These are phyloP conservation scores for Agaricales sp. DNA, from an alignment of 1,284 basidiomycete genomes.

Conservation along the genomic window DNA sequence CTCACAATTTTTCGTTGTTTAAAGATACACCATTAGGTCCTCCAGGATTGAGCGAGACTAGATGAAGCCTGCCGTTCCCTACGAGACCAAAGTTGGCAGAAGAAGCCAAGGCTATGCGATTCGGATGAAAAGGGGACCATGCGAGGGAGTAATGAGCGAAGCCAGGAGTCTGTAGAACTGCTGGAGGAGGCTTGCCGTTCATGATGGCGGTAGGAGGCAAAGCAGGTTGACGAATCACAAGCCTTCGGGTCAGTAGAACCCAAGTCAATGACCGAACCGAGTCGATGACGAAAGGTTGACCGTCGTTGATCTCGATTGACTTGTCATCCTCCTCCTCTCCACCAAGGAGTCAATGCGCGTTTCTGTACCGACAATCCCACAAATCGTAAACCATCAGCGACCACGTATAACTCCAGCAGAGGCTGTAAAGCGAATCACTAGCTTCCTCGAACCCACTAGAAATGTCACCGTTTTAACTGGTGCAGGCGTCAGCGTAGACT, in stretches of 20 bases:
- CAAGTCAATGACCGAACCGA: too few species aligned
- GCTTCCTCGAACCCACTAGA: slow-evolving; percentile 45
- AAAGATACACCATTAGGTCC: slow-evolving; percentile 34
- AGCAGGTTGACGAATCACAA: neutral
- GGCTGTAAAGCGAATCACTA: slow-evolving; percentile 55
- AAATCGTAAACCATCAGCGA: slow-evolving; percentile 20
- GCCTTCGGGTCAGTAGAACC: neutral
- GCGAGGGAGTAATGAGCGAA: slow-evolving; percentile 85
- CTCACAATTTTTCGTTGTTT: slow-evolving; percentile 61
- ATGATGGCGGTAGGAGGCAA: slow-evolving; percentile 21
- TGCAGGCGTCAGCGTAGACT: slow-evolving; percentile 88
- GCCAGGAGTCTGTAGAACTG: slow-evolving; percentile 59
- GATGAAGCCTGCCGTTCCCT: slow-evolving; percentile 83
- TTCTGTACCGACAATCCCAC: slow-evolving; percentile 71
- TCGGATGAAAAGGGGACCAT: slow-evolving; percentile 89
- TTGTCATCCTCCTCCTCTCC: neutral
- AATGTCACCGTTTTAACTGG: slow-evolving; percentile 74
- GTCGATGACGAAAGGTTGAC: too few species aligned
- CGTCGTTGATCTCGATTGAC: neutral
- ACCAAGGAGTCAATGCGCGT: slow-evolving; percentile 46
- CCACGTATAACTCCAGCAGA: slow-evolving; percentile 36
- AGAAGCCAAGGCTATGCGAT: slow-evolving; percentile 77
- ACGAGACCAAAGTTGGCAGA: slow-evolving; percentile 93
- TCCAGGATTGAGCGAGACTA: slow-evolving; percentile 46
- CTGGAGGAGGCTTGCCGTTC: slow-evolving; percentile 34